A percentile compares a stretch with the other conserved stretches of the same genome.
phyloP scores from a whole-genome alignment of 2,329 filamentous ascomycete species.

The Piedraia hortae region DNA sequence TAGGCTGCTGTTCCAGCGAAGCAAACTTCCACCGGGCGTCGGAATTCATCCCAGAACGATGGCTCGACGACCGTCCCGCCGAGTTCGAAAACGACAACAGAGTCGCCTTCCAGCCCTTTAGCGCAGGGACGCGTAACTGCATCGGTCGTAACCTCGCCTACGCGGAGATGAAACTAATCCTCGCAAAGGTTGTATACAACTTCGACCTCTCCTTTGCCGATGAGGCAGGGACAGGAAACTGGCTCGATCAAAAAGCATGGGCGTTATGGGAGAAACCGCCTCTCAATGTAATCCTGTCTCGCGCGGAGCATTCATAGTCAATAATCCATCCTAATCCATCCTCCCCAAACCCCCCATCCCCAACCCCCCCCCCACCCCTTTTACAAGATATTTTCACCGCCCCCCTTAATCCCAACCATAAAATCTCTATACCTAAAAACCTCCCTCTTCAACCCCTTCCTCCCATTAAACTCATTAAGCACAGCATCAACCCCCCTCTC shows the following conservation, averaged over 20 bases:
- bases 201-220: constrained; percentile 13
- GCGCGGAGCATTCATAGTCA: too few species aligned
- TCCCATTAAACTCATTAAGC: constrained; percentile 61
- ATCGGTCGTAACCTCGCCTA: constrained; percentile 11
- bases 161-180: constrained; percentile 14
- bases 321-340: too few species aligned
- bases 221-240: constrained; percentile 5
- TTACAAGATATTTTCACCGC: constrained; percentile 16
- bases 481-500: constrained; percentile 53
- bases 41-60: constrained; percentile 9
- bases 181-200: constrained; percentile 13
- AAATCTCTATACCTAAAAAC: constrained; percentile 91
- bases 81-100: constrained; percentile 9
- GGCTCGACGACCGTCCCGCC: constrained; percentile 8
- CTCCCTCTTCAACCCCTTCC: constrained; percentile 41
- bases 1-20: constrained; percentile 4
- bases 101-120: constrained; percentile 9
- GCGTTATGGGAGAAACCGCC: constrained; percentile 11
- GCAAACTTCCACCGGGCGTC: constrained; percentile 2
- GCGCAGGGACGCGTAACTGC: constrained; percentile 6
- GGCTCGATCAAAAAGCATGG: constrained; percentile 11
- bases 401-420: constrained; percentile 24
- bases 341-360: constrained; percentile 1
- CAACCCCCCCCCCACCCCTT: constrained; percentile 3
- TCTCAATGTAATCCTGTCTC: too few species aligned